Evolutionary conservation across 768 basidiomycete species (phyloP), one percentile per base, ranked within the genome.

Genomic region (Russula compacta): DNA sequence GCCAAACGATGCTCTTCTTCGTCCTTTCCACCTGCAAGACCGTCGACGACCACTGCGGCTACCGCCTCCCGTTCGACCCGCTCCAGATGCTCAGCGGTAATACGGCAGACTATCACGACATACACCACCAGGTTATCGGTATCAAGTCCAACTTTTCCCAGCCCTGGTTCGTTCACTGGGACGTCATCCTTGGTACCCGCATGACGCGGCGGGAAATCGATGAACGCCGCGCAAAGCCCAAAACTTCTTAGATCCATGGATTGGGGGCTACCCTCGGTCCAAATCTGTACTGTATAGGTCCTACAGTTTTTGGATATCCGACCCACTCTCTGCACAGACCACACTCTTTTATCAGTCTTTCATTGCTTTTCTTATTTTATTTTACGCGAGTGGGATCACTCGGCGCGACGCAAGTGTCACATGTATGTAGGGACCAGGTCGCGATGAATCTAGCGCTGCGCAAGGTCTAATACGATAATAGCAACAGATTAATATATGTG

Each of bases 141-240:
- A 91, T 97, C 76, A 98, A 98, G 74, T 87, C 85, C 46, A 99
- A 99, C 70, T 99, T 94, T 70, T 80, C 89, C 1, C 95, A 98
- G 69, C 95, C 95, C 0, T 98, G 93, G 78, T 99, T 95, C 72
- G 77, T 95, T 47, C 93, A 95, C 68, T 98, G 93, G 93, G 95
- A 98, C 70, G 73, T 73, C 9, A 70, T 97, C 29, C 78, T 97
- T 56, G 88, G 90, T 46, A 97, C 95, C 14, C 80, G 87, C 43
- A 83, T 92, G 85, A 89, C 87, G 4, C 79, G 89, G 29, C 69
- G 78, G 63, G 85, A 89, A 48, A 78, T 89, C 51, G 81, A 82
- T 61, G 71, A 69, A 46, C 83, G 84, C 38, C 55, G 60, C 17
- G 9, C 43, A 6, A 64, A 64, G 40, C 32, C 38, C 12, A 66